These are phyloP conservation scores for Alternaria sp. DNA, from an alignment of 2,329 filamentous ascomycete genomes.

Conservation along the genomic window DNA sequence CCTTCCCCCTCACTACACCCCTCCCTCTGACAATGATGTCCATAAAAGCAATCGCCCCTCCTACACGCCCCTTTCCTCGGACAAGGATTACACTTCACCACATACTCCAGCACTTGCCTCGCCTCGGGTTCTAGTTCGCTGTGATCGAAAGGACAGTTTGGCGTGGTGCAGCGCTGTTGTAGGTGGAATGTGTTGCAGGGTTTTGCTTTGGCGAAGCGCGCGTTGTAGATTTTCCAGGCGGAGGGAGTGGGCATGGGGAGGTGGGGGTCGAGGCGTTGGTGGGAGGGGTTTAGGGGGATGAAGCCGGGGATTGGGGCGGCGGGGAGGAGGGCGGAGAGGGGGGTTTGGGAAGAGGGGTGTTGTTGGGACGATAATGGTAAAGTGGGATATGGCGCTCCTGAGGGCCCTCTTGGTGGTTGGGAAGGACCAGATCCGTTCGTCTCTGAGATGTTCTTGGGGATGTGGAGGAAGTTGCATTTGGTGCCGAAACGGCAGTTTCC, in stretches of 20 bases:
- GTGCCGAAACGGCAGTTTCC: slow-evolving; percentile 31
- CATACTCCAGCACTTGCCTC: slow-evolving; percentile 52
- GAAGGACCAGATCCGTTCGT: not conserved
- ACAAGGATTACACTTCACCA: slow-evolving; percentile 56
- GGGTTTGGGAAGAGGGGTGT: slow-evolving; percentile 13
- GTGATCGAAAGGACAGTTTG: slow-evolving; percentile 56
- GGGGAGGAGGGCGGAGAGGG: slow-evolving; percentile 26
- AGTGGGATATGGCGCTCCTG: not conserved
- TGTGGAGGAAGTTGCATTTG: slow-evolving; percentile 31
- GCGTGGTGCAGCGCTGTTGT: slow-evolving; percentile 45
- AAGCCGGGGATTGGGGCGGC: slow-evolving; percentile 16
- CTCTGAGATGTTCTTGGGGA: not conserved
- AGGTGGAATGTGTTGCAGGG: slow-evolving; percentile 60
- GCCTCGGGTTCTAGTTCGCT: slow-evolving; percentile 49
- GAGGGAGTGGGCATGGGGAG: slow-evolving; percentile 46
- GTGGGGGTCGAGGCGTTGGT: slow-evolving; percentile 57
- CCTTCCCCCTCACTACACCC: slow-evolving; percentile 25
- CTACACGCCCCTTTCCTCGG: slow-evolving; percentile 52
- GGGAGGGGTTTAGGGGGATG: slow-evolving; percentile 57
- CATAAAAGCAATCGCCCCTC: slow-evolving; percentile 52
- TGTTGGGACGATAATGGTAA: not conserved
- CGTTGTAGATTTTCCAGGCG: slow-evolving; percentile 51
- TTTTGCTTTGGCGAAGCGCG: slow-evolving; percentile 45
- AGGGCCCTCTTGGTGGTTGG: not conserved
- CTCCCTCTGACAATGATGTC: slow-evolving; percentile 54